Conservation (phyloP, 2,329 filamentous ascomycete genomes). For the Dryadomyces quercivorus region DNA sequence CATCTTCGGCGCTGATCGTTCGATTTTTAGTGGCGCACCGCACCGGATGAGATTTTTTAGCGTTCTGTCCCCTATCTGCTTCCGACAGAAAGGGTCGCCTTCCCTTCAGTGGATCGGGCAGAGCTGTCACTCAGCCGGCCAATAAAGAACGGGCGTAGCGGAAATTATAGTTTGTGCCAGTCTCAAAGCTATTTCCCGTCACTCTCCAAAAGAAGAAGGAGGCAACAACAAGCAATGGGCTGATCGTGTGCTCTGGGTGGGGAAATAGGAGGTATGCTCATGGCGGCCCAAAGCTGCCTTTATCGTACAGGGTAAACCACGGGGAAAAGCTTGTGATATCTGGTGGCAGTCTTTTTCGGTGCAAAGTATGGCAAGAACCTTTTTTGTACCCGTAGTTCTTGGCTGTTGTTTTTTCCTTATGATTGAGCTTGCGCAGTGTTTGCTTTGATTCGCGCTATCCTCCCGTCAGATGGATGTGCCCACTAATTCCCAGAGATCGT, state of each 20-base stretch:
- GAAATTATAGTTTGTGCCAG: constrained; percentile 2
- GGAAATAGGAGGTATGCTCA: background rate
- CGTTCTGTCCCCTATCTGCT: background rate
- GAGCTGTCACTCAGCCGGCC: background rate
- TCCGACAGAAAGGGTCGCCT: constrained; percentile 1
- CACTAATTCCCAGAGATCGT: background rate
- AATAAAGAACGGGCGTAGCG: background rate
- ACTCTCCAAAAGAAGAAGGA: constrained; percentile 1
- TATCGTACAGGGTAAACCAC: too few species aligned
- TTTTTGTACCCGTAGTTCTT: too few species aligned
- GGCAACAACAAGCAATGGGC: constrained; percentile 1
- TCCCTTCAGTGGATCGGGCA: constrained; percentile 1
- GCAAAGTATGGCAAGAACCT: too few species aligned
- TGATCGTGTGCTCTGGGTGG: constrained; percentile 5
- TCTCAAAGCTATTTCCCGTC: background rate
- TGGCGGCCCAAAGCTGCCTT: background rate
- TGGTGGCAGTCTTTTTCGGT: background rate
- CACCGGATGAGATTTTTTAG: constrained; percentile 1
- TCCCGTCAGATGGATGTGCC: background rate
- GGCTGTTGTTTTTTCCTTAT: too few species aligned
- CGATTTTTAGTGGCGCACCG: constrained; percentile 3
- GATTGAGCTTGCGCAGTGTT: background rate
- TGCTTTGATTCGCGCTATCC: background rate
- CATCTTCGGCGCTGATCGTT: constrained; percentile 1
- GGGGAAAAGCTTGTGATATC: background rate